A percentile compares a stretch with the other conserved stretches of the same genome.
Evolutionary conservation across 2,329 filamentous ascomycete species (phyloP).

Genomic region (Colletotrichum nymphaeae): DNA sequence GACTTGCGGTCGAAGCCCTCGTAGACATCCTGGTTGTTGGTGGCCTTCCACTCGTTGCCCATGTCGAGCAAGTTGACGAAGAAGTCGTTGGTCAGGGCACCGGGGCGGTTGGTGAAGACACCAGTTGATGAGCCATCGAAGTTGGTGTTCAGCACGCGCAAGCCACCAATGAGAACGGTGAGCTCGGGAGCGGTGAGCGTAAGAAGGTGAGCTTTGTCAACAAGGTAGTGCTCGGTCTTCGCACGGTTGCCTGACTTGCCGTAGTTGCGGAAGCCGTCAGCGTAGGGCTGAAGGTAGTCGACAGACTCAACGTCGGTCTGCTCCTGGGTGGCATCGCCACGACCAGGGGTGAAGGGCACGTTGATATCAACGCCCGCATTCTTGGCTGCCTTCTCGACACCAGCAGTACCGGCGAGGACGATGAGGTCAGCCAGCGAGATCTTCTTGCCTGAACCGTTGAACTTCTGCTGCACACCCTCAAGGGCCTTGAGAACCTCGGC

Average conservation of each 20-base stretch:
- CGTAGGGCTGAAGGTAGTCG: conserved; percentile 72
- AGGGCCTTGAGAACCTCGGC: conserved; percentile 70
- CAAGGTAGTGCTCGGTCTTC: conserved; percentile 74
- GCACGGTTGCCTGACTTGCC: conserved; percentile 71
- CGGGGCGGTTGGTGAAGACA: conserved; percentile 75
- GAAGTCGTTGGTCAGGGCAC: conserved; percentile 82
- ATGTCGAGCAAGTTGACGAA: conserved; percentile 83
- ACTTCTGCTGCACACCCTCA: conserved; percentile 73
- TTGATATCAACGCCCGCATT: conserved; percentile 58
- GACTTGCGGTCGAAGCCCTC: conserved; percentile 74
- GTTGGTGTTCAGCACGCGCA: conserved; percentile 77
- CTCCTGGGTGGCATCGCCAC: conserved; percentile 76
- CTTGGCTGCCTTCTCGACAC: conserved; percentile 77
- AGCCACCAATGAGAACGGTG: conserved; percentile 77
- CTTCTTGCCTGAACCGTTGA: conserved; percentile 76
- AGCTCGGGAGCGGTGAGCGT: conserved; percentile 78
- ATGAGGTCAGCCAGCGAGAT: conserved; percentile 82
- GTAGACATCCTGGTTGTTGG: conserved; percentile 65
- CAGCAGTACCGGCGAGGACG: conserved; percentile 76
- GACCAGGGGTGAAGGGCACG: conserved; percentile 80
- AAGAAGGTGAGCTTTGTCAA: conserved; percentile 79
- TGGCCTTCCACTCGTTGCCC: conserved; percentile 72
- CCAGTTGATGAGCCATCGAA: conserved; percentile 76
- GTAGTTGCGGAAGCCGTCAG: conserved; percentile 87
- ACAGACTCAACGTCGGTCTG: conserved; percentile 78